A percentile compares a stretch with the other conserved stretches of the same genome.
Evolutionary conservation across 2,329 filamentous ascomycete genomes (phyloP).

Genomic region (Paradendryphiella salina): DNA sequence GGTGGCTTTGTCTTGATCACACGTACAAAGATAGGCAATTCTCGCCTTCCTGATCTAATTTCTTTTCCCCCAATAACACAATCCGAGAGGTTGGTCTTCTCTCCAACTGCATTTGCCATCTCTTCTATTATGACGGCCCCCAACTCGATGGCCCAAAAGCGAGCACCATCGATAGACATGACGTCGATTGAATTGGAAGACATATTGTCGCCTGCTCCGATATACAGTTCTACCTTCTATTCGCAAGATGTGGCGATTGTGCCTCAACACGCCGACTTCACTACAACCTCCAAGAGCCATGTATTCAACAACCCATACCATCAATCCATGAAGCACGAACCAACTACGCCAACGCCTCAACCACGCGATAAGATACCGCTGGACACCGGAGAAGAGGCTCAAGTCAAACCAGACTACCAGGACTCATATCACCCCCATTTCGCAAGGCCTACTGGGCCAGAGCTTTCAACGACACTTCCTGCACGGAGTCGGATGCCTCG

Average conservation of each 20-base stretch:
- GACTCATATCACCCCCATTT: slow-evolving; percentile 16
- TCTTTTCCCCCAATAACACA: not conserved
- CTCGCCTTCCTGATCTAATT: not conserved
- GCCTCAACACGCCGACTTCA: not conserved
- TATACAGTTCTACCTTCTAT: slow-evolving; percentile 27
- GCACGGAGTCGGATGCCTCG: slow-evolving; percentile 7
- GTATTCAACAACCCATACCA: slow-evolving; percentile 2
- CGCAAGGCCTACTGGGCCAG: slow-evolving; percentile 3
- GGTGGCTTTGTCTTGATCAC: not conserved
- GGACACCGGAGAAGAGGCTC: slow-evolving; percentile 1
- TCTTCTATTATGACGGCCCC: not conserved
- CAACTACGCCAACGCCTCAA: not conserved
- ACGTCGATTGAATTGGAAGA: slow-evolving; percentile 13
- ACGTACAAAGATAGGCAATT: not conserved
- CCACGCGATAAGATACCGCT: not conserved
- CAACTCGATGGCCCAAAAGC: slow-evolving; percentile 15
- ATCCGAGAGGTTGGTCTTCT: not conserved
- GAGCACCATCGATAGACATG: slow-evolving; percentile 21
- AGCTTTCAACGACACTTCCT: slow-evolving; percentile 1
- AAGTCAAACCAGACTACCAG: slow-evolving; percentile 12
- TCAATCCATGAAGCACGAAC: not conserved
- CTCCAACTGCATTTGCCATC: not conserved
- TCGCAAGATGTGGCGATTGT: not conserved
- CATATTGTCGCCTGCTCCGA: slow-evolving; percentile 26
- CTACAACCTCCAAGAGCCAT: not conserved